Evolutionary conservation across 2,329 filamentous ascomycete species (phyloP).

Genomic region (Pseudopyricularia javanii): DNA sequence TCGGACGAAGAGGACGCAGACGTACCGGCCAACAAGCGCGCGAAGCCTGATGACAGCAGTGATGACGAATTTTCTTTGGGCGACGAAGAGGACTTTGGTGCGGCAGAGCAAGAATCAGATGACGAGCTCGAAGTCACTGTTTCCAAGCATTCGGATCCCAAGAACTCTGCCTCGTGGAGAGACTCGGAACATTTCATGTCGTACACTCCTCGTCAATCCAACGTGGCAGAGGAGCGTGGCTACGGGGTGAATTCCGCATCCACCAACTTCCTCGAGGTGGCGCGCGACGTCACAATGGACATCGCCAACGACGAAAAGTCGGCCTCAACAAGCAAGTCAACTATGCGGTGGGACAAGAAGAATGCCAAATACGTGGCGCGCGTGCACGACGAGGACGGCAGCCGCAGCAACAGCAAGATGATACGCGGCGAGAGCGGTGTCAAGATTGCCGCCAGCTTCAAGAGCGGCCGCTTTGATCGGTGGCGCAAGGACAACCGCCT

Average conservation of each 20-base stretch:
- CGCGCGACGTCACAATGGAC: constrained; percentile 84
- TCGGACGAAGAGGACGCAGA: constrained; percentile 18
- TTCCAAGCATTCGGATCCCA: constrained; percentile 39
- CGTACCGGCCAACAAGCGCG: constrained; percentile 27
- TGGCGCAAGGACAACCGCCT: constrained; percentile 86
- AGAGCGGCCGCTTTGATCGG: constrained; percentile 81
- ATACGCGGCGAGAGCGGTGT: constrained; percentile 83
- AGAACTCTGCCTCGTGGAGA: constrained; percentile 43
- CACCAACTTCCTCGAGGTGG: constrained; percentile 74
- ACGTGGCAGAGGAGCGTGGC: constrained; percentile 76
- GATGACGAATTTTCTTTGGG: constrained; percentile 19
- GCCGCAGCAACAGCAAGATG: constrained; percentile 50
- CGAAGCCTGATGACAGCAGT: constrained; percentile 16
- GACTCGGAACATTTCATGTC: constrained; percentile 94
- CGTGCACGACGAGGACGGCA: constrained; percentile 91
- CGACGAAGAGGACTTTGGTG: constrained; percentile 18
- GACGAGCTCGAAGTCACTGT: constrained; percentile 59
- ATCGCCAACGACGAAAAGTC: constrained; percentile 77
- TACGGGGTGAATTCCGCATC: constrained; percentile 86
- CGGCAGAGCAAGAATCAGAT: constrained; percentile 44
- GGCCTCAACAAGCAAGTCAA: constrained; percentile 51
- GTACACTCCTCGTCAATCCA: constrained; percentile 72
- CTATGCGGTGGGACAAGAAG: constrained; percentile 95
- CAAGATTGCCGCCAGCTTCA: constrained; percentile 91
- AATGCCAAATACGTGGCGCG: constrained; percentile 87